Conservation (phyloP, 768 basidiomycete species). For the Trametes villosa region DNA sequence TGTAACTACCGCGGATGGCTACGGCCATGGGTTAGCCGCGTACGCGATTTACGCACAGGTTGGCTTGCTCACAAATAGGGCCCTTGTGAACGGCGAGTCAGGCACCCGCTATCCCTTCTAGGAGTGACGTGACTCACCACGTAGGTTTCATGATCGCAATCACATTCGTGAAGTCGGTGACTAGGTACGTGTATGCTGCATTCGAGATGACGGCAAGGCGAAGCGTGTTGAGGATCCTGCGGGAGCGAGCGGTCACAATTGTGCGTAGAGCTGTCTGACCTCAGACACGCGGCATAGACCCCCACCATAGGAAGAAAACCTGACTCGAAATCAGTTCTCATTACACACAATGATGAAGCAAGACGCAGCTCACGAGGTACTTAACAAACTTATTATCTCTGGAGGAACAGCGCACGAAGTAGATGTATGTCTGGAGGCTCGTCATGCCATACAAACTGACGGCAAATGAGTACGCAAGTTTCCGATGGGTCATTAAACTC, state of each 20-base stretch:
- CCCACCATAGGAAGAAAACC: slow-evolving; percentile 1
- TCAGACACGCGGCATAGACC: background rate
- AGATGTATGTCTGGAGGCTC: slow-evolving; percentile 3
- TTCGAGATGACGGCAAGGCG: background rate
- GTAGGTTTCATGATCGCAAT: background rate
- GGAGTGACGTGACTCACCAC: background rate
- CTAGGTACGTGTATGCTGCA: background rate
- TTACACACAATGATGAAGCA: too few species aligned
- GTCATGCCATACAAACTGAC: slow-evolving; percentile 6
- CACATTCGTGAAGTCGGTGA: background rate
- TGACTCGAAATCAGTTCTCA: background rate
- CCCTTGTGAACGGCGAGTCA: background rate
- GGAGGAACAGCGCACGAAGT: background rate
- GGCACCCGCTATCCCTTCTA: background rate
- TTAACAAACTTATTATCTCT: background rate
- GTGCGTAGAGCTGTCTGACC: background rate
- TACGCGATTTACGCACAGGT: background rate
- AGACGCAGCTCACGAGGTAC: background rate
- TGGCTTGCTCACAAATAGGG: background rate
- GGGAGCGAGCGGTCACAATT: background rate
- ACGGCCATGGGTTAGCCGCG: background rate
- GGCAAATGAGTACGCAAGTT: background rate
- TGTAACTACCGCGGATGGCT: background rate
- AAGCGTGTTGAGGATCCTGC: background rate
- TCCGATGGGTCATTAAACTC: background rate